These are phyloP conservation scores for Nothophaeocryptopus gaeumannii DNA, from an alignment of 2,329 filamentous ascomycete genomes.

Conservation along the genomic window DNA sequence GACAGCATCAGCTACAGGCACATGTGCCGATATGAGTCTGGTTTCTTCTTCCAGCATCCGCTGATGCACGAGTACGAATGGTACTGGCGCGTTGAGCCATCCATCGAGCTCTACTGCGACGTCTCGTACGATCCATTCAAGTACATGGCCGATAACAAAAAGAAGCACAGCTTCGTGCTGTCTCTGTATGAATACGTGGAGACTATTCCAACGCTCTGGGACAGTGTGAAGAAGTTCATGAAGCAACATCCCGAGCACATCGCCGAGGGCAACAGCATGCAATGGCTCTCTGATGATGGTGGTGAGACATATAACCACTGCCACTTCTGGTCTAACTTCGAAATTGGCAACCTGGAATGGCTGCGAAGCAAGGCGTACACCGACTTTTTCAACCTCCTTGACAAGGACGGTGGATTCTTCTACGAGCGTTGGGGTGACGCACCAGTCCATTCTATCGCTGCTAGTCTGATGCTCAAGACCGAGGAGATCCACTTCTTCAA, in stretches of 20 bases:
- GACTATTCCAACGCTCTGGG: slow-evolving; percentile 94
- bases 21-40: slow-evolving; percentile 99
- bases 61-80: slow-evolving; percentile 96
- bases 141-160: slow-evolving; percentile 91
- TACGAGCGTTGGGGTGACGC: slow-evolving; percentile 99
- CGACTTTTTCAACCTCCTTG: slow-evolving; percentile 86
- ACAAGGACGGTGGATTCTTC: slow-evolving; percentile 93
- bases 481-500: slow-evolving; percentile 98
- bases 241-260: slow-evolving; percentile 86
- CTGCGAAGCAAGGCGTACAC: slow-evolving; percentile 82
- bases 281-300: slow-evolving; percentile 84
- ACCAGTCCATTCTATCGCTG: slow-evolving; percentile 96
- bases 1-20: slow-evolving; percentile 96
- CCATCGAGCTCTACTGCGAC: slow-evolving; percentile 94
- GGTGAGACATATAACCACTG: slow-evolving; percentile 95
- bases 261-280: slow-evolving; percentile 77
- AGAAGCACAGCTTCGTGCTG: slow-evolving; percentile 97
- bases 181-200: slow-evolving; percentile 96
- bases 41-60: slow-evolving; percentile 96
- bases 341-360: slow-evolving; percentile 92
- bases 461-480: slow-evolving; percentile 80
- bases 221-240: slow-evolving; percentile 92
- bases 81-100: slow-evolving; percentile 99
- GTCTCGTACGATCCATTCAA: slow-evolving; percentile 95
- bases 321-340: slow-evolving; percentile 99